Evolutionary conservation across 202 grass and related monocot genomes (phyloP).

Genomic region (Panicum virgatum): DNA sequence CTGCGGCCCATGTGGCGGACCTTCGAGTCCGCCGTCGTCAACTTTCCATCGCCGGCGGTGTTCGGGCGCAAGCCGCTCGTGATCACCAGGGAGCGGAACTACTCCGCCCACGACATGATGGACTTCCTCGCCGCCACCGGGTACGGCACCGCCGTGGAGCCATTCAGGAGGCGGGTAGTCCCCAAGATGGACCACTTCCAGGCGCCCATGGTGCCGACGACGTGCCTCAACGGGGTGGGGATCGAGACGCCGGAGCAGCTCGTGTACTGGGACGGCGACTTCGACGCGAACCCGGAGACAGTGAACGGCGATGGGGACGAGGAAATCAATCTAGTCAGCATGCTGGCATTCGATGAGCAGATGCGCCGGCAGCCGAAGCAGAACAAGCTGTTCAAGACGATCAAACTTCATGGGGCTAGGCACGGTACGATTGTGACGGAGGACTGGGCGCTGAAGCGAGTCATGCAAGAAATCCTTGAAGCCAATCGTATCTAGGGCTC

Average conservation of each 20-base stretch:
- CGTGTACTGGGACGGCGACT: constrained; percentile 34
- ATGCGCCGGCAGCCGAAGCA: not conserved
- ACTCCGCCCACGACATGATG: constrained; percentile 31
- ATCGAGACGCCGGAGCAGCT: constrained; percentile 32
- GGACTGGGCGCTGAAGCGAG: not conserved
- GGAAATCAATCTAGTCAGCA: constrained; percentile 41
- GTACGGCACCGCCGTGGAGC: constrained; percentile 10
- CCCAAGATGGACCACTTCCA: not conserved
- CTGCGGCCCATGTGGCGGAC: constrained; percentile 44
- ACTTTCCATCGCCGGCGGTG: constrained; percentile 34
- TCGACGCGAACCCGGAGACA: constrained; percentile 22
- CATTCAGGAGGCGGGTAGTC: constrained; percentile 21
- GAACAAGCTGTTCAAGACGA: not conserved
- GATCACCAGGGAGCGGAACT: constrained; percentile 14
- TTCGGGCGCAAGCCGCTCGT: constrained; percentile 31
- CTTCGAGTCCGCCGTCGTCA: constrained; percentile 42
- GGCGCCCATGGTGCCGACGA: constrained; percentile 46
- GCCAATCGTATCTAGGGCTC: not conserved
- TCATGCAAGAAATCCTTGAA: constrained; percentile 5
- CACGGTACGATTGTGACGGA: not conserved
- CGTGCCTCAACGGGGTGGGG: constrained; percentile 41
- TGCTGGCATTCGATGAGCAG: constrained; percentile 43
- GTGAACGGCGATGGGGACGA: constrained; percentile 49
- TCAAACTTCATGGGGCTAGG: not conserved
- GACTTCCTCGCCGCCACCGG: constrained; percentile 40